Conservation (phyloP, 352 stramenopile genomes). For the Globisporangium acanthophoron region DNA sequence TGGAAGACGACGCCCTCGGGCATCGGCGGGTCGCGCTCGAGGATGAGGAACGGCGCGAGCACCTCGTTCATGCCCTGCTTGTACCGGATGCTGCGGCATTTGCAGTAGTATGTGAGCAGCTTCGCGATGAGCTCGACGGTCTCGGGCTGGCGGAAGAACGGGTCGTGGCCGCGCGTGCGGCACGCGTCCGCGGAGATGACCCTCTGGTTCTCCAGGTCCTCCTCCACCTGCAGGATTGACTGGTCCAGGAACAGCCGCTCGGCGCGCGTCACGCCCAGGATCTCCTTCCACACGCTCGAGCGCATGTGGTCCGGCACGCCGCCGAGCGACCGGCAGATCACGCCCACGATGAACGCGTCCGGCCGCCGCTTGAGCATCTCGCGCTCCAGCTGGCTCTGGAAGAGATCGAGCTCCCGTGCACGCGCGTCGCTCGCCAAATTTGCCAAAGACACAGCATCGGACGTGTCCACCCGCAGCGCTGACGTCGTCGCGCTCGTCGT, state of each 20-base stretch:
- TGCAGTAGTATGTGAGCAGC: constrained; percentile 93
- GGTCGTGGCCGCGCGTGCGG: constrained; percentile 78
- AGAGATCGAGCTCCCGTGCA: constrained; percentile 11
- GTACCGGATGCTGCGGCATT: constrained; percentile 84
- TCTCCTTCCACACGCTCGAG: constrained; percentile 70
- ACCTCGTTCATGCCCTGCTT: constrained; percentile 95
- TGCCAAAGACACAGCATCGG: not conserved
- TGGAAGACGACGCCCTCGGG: constrained; percentile 76
- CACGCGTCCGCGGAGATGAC: constrained; percentile 87
- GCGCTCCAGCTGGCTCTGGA: constrained; percentile 35
- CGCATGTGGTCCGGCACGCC: constrained; percentile 50
- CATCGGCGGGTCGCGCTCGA: constrained; percentile 37
- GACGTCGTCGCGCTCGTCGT: too few relatives aligned
- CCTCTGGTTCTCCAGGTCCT: constrained; percentile 88
- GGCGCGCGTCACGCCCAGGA: constrained; percentile 61
- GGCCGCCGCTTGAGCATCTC: constrained; percentile 68
- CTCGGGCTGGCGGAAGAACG: constrained; percentile 63
- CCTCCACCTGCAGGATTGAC: constrained; percentile 64
- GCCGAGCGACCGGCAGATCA: constrained; percentile 65
- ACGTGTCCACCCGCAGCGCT: not conserved
- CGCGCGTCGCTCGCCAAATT: not conserved
- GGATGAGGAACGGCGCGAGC: constrained; percentile 87
- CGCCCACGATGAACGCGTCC: constrained; percentile 66
- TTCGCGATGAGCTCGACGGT: constrained; percentile 75
- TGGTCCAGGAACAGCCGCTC: constrained; percentile 63